phyloP scores from a whole-genome alignment of 192 early-diverging fungal genomes.

The Haplosporangium gracile region DNA sequence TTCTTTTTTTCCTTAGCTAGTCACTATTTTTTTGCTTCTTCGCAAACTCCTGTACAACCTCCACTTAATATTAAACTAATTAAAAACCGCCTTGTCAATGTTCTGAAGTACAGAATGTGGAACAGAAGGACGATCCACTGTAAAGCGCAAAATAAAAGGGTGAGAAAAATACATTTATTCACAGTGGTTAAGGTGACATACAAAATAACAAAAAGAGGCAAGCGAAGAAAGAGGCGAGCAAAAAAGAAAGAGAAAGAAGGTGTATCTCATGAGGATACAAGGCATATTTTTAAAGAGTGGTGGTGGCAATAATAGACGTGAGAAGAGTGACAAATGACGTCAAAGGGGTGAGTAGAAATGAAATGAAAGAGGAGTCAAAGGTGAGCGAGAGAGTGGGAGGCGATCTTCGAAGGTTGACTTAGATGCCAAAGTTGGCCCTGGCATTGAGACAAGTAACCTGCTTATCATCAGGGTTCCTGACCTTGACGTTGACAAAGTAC shows the following conservation, averaged over 20 bases:
- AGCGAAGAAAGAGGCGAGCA: not conserved
- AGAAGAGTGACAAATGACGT: not conserved
- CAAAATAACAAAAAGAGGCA: not conserved
- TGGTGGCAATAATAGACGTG: not conserved
- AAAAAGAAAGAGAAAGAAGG: not conserved
- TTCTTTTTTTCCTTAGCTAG: no score
- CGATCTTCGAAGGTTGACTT: not conserved
- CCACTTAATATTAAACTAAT: no score
- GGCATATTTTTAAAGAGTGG: not conserved
- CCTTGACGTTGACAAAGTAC: conserved; percentile 62
- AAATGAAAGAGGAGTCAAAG: not conserved
- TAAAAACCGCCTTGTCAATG: no score
- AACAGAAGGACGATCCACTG: not conserved
- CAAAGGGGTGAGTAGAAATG: not conserved
- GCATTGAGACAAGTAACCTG: conserved; percentile 63
- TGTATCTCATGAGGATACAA: not conserved
- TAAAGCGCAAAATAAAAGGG: not conserved
- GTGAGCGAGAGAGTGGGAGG: not conserved
- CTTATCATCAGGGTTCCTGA: conserved; percentile 51
- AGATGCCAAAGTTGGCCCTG: conserved; percentile 50
- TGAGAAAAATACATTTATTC: not conserved
- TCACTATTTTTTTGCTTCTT: no score
- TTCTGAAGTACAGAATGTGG: no score
- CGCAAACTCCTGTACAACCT: no score
- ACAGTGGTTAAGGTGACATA: not conserved